Evolutionary conservation across 768 basidiomycete genomes (phyloP).

Genomic region (Ramaria sp.): DNA sequence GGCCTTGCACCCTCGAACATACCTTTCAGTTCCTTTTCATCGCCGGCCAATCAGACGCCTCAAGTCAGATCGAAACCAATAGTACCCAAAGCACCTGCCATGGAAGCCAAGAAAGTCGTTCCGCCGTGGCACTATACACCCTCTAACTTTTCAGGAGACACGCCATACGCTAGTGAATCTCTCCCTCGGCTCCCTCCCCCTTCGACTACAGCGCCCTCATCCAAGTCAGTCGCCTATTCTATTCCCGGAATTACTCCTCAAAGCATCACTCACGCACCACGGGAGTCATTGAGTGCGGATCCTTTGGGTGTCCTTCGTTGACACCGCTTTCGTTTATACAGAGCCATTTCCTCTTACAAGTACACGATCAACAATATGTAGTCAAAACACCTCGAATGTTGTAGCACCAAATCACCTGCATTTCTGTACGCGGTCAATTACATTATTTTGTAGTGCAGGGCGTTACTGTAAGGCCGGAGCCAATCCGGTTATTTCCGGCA

Average conservation of each 20-base stretch:
- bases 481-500: too few relatives aligned
- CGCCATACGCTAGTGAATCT: slow-evolving; percentile 26
- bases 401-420: too few relatives aligned
- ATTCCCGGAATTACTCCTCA: slow-evolving; percentile 17
- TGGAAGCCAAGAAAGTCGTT: slow-evolving; percentile 12
- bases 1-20: not conserved
- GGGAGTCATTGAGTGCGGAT: slow-evolving; percentile 10
- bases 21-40: not conserved
- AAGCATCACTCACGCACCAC: not conserved
- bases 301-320: slow-evolving; percentile 18
- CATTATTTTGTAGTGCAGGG: too few relatives aligned
- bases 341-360: not conserved
- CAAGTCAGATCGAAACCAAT: not conserved
- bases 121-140: slow-evolving; percentile 52
- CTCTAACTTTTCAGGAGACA: slow-evolving; percentile 31
- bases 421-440: too few relatives aligned
- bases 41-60: not conserved
- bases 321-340: not conserved
- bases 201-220: slow-evolving; percentile 22
- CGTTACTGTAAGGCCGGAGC: too few relatives aligned
- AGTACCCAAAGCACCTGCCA: slow-evolving; percentile 9
- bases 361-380: too few relatives aligned
- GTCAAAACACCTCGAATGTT: too few relatives aligned
- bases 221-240: slow-evolving; percentile 14
- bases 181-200: slow-evolving; percentile 44